Base-by-base conservation (phyloP, 768 basidiomycete genomes). In the Pulveroboletus ravenelii region DNA sequence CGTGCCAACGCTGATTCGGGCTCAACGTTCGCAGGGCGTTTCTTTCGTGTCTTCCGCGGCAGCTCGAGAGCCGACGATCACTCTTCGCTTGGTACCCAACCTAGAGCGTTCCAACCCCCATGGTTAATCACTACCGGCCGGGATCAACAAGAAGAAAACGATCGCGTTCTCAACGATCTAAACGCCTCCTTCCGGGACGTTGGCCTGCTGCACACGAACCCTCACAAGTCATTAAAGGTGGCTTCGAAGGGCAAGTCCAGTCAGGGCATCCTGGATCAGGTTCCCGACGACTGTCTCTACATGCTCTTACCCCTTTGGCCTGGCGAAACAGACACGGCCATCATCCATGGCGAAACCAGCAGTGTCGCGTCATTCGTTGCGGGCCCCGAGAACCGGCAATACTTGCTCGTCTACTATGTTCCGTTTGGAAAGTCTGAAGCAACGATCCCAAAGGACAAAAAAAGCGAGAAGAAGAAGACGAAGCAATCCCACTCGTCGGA, bases 301-400 rank as follows among this genome's bases (percentile, higher is more conserved):
- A 91, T 92, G 89, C 76, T 90, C 23, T 73, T 92, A 15, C 89
- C 89, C 14, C 73, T 92, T n/a, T 92, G 89, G 88, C 81, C 85
- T 9, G 78, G 83, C 15, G 84, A 87, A 56, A 87, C 80, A 1
- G 87, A 87, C 63, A 61, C 77, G 69, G 72, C 40, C 54, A 62
- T 41, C 51, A 52, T 50, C 62, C 62, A 41, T 8, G 12, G 49
- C 13, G 60, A 63, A 13, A 51, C 52, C 10, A 61, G 56, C 44
- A 57, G 57, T 61, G 40, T 64, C 5, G 58, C 68, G 30, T 72
- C 77, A 12, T 40, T 63, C 25, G 68, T 79, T 34, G 74, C 78
- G 1, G 62, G 45, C 17, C 56, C 78, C 35, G 74, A 79, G 47
- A 72, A 80, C 29, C 77, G 86, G 1, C 78, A 79, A 49, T 92